A percentile compares a stretch with the other conserved stretches of the same genome.
Conservation (phyloP, 2,329 filamentous ascomycete genomes). For the Neobulgaria alba region DNA sequence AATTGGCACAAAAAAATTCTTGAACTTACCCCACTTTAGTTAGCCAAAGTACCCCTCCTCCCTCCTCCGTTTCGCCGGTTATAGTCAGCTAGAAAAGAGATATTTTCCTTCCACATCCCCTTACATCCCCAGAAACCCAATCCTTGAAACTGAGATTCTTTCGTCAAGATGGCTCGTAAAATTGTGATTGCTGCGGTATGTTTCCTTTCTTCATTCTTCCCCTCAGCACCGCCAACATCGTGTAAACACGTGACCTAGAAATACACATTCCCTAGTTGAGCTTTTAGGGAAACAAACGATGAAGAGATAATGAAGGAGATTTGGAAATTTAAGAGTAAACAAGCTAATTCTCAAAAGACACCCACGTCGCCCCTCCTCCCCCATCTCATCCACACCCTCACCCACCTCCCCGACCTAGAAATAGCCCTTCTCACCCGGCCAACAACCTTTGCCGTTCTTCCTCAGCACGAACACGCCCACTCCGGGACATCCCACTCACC, state of each 20-base stretch:
- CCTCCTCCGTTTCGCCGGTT: background rate
- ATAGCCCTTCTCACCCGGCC: conserved; percentile 10
- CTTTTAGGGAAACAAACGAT: too few relatives aligned
- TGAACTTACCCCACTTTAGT: background rate
- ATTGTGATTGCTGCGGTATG: background rate
- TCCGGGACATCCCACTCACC: background rate
- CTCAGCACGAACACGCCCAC: background rate
- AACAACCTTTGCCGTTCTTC: conserved; percentile 4
- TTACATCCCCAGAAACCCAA: too few relatives aligned
- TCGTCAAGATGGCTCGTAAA: background rate
- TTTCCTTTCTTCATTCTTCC: too few relatives aligned
- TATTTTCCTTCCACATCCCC: too few relatives aligned
- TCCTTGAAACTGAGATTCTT: background rate
- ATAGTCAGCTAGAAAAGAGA: too few relatives aligned
- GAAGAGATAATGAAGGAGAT: too few relatives aligned
- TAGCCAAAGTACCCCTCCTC: background rate
- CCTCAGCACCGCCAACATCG: too few relatives aligned
- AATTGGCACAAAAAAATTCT: background rate
- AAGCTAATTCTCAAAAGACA: too few relatives aligned
- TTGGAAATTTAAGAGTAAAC: too few relatives aligned
- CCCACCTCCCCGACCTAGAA: conserved; percentile 3
- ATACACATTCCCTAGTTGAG: too few relatives aligned
- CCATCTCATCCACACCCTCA: conserved; percentile 8
- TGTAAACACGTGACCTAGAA: too few relatives aligned
- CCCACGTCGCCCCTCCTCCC: conserved; percentile 12